phyloP scores from a whole-genome alignment of 495 filamentous ascomycete genomes.

The Staphylotrichum tortipilum region DNA sequence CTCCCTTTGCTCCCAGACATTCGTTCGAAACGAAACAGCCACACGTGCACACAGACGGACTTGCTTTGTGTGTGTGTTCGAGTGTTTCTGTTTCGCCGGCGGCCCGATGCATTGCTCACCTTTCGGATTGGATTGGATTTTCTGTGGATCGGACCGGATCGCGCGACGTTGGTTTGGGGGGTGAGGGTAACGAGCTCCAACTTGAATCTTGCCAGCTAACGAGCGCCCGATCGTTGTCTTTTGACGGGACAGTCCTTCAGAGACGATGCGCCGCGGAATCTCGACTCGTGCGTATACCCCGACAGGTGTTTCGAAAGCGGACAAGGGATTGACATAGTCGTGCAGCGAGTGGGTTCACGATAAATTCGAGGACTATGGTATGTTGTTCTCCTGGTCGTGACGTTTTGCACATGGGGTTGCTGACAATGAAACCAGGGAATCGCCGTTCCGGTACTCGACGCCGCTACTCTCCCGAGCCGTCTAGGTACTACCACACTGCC shows the following conservation, averaged over 20 bases:
- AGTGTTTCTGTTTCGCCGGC: slow-evolving; percentile 1
- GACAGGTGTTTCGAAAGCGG: neutral
- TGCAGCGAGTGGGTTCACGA: slow-evolving; percentile 86
- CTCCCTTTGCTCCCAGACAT: too few species aligned
- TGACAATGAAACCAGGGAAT: slow-evolving; percentile 23
- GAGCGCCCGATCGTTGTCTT: slow-evolving; percentile 15
- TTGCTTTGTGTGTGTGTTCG: slow-evolving; percentile 10
- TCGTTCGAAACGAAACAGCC: slow-evolving; percentile 20
- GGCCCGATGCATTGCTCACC: slow-evolving; percentile 17
- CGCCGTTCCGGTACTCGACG: slow-evolving; percentile 29
- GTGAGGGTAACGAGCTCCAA: slow-evolving; percentile 13
- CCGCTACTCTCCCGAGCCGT: slow-evolving; percentile 41
- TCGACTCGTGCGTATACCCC: slow-evolving; percentile 42
- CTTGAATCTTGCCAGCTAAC: slow-evolving; percentile 27
- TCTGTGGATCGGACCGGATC: slow-evolving; percentile 17
- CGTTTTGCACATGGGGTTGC: slow-evolving; percentile 10
- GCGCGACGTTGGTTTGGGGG: slow-evolving; percentile 7
- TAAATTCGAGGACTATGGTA: slow-evolving; percentile 62
- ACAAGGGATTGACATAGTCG: slow-evolving; percentile 7
- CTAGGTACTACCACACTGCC: slow-evolving; percentile 39
- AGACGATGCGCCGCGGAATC: slow-evolving; percentile 40
- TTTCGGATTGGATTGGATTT: neutral
- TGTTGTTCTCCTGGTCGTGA: slow-evolving; percentile 23
- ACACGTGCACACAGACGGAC: slow-evolving; percentile 14
- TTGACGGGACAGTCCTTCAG: slow-evolving; percentile 36